phyloP scores from a whole-genome alignment of 1,284 basidiomycete genomes.

The Cystobasidium slooffiae region DNA sequence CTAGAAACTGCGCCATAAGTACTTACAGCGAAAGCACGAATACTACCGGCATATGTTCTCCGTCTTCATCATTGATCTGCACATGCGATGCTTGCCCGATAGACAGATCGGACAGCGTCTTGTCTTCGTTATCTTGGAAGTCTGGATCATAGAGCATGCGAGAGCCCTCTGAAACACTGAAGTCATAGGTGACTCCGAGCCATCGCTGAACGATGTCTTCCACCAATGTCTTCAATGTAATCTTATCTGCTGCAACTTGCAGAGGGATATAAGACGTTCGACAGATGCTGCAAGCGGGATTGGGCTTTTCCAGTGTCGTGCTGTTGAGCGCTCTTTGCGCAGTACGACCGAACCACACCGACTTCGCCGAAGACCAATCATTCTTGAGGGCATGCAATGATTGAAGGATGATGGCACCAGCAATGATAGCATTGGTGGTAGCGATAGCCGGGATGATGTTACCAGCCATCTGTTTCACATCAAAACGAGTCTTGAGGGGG shows the following conservation, averaged over 20 bases:
- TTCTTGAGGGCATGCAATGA: constrained; percentile 73
- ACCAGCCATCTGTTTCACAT: constrained; percentile 98
- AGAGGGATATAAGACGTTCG: constrained; percentile 79
- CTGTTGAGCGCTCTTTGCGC: constrained; percentile 60
- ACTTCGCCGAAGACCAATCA: constrained; percentile 47
- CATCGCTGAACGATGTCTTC: constrained; percentile 61
- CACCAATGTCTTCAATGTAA: constrained; percentile 75
- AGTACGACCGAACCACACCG: constrained; percentile 51
- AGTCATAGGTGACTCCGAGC: constrained; percentile 62
- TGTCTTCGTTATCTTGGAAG: constrained; percentile 79
- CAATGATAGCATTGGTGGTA: constrained; percentile 96
- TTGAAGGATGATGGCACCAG: constrained; percentile 91
- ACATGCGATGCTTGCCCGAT: constrained; percentile 78
- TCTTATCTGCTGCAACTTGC: constrained; percentile 68
- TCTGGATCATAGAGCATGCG: constrained; percentile 83
- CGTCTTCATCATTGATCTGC: constrained; percentile 84
- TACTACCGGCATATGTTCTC: constrained; percentile 33
- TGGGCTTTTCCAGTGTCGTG: constrained; percentile 65
- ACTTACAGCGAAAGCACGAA: constrained; percentile 42
- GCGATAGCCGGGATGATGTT: constrained; percentile 99
- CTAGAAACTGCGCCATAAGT: not conserved
- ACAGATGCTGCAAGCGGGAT: constrained; percentile 79
- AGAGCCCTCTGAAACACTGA: constrained; percentile 84
- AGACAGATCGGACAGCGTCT: constrained; percentile 72
- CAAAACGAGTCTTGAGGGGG: constrained; percentile 85